phyloP scores from a whole-genome alignment of 768 basidiomycete species.

The Rhizopogon rudus region DNA sequence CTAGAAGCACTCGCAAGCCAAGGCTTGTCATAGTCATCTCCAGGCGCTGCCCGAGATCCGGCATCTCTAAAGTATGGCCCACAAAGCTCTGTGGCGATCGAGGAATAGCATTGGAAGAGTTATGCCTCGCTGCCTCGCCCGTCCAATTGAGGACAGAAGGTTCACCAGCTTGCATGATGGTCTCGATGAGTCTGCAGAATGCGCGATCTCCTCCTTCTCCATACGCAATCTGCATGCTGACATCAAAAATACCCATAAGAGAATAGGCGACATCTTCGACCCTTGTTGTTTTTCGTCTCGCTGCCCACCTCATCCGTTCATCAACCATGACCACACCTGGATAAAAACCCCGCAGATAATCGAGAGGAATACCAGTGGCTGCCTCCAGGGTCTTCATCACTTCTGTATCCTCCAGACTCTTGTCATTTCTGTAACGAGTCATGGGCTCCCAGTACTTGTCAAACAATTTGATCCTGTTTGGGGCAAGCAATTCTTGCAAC shows the following conservation, averaged over 20 bases:
- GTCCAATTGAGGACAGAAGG: conserved; percentile 1
- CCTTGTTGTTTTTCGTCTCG: conserved; percentile 8
- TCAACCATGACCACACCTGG: no score
- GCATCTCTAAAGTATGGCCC: no score
- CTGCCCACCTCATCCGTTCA: conserved; percentile 10
- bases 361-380: no score
- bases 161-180: not conserved
- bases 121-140: not conserved
- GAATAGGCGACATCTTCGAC: conserved; percentile 12
- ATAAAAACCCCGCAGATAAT: no score
- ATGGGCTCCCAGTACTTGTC: not conserved
- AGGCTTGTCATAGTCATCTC: no score
- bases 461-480: conserved; percentile 1
- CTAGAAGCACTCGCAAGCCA: no score
- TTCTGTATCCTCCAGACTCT: no score
- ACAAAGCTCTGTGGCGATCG: no score
- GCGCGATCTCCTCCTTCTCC: conserved; percentile 10
- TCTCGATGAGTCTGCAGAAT: conserved; percentile 1
- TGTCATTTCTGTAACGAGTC: no score
- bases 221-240: conserved; percentile 9
- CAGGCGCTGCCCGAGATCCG: no score
- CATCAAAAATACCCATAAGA: conserved; percentile 9
- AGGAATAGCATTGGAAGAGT: no score
- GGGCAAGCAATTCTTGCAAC: conserved; percentile 2
- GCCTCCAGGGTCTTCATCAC: no score